These are phyloP conservation scores for Triticum turgidum DNA, from an alignment of 176 grass and related monocot species.

Conservation along the genomic window DNA sequence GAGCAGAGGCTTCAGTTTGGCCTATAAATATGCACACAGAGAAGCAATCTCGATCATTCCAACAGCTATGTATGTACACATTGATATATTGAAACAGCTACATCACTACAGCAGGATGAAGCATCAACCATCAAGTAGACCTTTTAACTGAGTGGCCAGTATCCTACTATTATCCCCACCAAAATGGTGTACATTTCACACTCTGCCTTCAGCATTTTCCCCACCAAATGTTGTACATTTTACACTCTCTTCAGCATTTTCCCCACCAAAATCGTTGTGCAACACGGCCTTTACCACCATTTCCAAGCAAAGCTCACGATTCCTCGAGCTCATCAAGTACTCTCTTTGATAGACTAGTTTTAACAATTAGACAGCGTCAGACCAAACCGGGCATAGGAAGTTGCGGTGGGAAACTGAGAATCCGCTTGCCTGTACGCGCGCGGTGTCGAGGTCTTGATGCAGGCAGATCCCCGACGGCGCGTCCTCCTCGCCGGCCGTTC, in stretches of 20 bases:
- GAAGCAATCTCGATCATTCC: conserved; percentile 4
- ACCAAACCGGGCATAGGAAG: not conserved
- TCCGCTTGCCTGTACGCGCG: conserved; percentile 29
- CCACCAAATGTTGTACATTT: not conserved
- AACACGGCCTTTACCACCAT: not conserved
- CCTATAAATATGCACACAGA: conserved; percentile 39
- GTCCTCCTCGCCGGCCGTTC: not conserved
- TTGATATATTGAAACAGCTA: not conserved
- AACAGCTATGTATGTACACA: not conserved
- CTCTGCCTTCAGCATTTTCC: not conserved
- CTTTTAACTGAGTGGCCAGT: not conserved
- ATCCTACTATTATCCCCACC: not conserved
- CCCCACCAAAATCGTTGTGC: not conserved
- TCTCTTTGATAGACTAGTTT: not conserved
- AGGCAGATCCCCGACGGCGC: conserved; percentile 12
- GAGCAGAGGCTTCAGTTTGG: conserved; percentile 59
- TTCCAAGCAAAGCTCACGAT: not conserved
- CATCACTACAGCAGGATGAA: not conserved
- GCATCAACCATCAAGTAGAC: not conserved
- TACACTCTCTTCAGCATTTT: not conserved
- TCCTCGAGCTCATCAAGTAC: not conserved
- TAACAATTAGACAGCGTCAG: too few species aligned
- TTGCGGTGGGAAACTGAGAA: not conserved
- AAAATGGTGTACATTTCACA: not conserved
- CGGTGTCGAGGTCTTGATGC: not conserved